These are phyloP conservation scores for Phytophthora podocarpi DNA, from an alignment of 352 stramenopile species.

Conservation along the genomic window DNA sequence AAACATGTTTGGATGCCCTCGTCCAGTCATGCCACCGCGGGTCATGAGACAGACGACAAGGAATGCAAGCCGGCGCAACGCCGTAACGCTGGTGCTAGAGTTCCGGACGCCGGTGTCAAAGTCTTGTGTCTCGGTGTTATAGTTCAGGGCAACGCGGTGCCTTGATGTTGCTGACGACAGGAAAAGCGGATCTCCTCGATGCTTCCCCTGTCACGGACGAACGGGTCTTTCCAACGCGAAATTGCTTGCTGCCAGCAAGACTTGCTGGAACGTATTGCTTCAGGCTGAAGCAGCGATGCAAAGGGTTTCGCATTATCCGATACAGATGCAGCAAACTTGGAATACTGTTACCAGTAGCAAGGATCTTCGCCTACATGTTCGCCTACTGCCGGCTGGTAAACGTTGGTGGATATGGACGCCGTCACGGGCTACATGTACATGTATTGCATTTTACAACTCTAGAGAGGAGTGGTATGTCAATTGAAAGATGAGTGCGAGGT, in stretches of 20 bases:
- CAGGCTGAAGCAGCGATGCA: too few species aligned
- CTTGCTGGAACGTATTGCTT: too few species aligned
- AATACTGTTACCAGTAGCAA: too few species aligned
- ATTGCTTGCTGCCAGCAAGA: too few species aligned
- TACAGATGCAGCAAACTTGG: too few species aligned
- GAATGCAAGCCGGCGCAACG: conserved; percentile 21
- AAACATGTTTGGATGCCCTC: conserved; percentile 22
- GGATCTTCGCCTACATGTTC: conserved; percentile 8
- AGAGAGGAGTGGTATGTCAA: too few species aligned
- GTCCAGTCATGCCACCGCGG: conserved; percentile 22
- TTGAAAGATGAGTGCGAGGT: too few species aligned
- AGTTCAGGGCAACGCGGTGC: conserved; percentile 13
- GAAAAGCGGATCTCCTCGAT: conserved; percentile 5
- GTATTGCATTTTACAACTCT: too few species aligned
- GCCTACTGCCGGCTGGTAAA: not conserved
- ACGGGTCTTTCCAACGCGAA: not conserved
- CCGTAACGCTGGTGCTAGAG: conserved; percentile 19
- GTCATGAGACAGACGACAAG: conserved; percentile 26
- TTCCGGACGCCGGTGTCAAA: not conserved
- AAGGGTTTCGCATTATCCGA: too few species aligned
- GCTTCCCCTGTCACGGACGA: conserved; percentile 3
- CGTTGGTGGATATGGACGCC: too few species aligned
- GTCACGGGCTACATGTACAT: too few species aligned
- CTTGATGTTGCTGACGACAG: conserved; percentile 2
- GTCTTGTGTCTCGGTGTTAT: conserved; percentile 17